Percentiles rank a stretch among this genome's conserved stretches.
phyloP scores from a whole-genome alignment of 2,329 filamentous ascomycete genomes.

The Alternaria longipes region DNA sequence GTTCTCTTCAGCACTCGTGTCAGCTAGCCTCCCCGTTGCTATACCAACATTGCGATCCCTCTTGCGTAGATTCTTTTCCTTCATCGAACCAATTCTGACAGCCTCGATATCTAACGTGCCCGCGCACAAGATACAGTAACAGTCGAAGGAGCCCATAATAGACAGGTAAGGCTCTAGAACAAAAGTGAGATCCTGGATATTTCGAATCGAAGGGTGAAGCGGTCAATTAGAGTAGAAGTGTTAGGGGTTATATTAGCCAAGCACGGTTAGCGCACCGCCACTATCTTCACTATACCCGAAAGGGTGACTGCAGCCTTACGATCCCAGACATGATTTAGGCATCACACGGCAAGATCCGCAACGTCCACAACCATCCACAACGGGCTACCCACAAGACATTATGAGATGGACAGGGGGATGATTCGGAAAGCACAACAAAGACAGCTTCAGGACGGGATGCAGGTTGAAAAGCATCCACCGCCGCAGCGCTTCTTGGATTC shows the following conservation, averaged over 20 bases:
- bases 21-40: conserved; percentile 3
- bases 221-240: neutral
- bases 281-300: neutral
- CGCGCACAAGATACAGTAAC: conserved; percentile 32
- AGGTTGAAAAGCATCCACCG: conserved; percentile 28
- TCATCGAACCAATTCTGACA: conserved; percentile 15
- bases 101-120: conserved; percentile 10
- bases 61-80: conserved; percentile 12
- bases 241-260: conserved; percentile 1
- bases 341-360: neutral
- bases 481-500: conserved; percentile 6
- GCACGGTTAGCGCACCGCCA: conserved; percentile 5
- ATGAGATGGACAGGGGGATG: neutral
- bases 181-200: neutral
- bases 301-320: conserved; percentile 7
- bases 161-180: neutral
- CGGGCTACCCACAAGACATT: neutral
- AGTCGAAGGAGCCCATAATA: conserved; percentile 29
- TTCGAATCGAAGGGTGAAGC: neutral
- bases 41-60: conserved; percentile 13
- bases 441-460: conserved; percentile 16
- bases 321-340: neutral
- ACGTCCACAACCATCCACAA: neutral
- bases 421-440: neutral
- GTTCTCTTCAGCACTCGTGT: neutral